These are phyloP conservation scores for Metschnikowia vanudenii DNA, from an alignment of 805 yeast species.

Conservation along the genomic window DNA sequence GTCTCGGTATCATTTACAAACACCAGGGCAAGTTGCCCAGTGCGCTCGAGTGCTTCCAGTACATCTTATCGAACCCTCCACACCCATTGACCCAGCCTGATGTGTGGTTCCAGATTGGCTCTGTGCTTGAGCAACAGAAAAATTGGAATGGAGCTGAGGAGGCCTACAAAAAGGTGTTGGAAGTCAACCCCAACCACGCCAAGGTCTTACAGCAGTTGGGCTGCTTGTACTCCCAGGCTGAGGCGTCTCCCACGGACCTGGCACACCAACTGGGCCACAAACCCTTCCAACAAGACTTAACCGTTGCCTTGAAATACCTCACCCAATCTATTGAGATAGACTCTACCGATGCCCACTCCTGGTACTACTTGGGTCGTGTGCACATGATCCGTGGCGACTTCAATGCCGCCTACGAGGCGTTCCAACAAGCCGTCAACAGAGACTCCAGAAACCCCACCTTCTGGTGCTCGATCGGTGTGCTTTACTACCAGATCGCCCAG, in stretches of 20 bases:
- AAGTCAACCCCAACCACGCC: conserved; percentile 89
- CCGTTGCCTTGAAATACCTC: conserved; percentile 75
- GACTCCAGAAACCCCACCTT: conserved; percentile 97
- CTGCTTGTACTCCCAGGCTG: conserved; percentile 79
- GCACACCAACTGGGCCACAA: conserved; percentile 15
- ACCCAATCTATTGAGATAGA: conserved; percentile 89
- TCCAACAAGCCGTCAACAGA: conserved; percentile 97
- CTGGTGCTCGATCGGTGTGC: conserved; percentile 95
- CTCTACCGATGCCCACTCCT: conserved; percentile 87
- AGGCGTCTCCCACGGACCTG: conserved; percentile 28
- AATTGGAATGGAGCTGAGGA: conserved; percentile 91
- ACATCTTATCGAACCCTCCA: conserved; percentile 88
- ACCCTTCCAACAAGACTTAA: conserved; percentile 72
- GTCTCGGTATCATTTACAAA: conserved; percentile 94
- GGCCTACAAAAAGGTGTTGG: conserved; percentile 90
- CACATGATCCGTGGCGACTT: conserved; percentile 96
- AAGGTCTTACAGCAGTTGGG: conserved; percentile 96
- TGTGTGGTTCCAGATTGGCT: conserved; percentile 98
- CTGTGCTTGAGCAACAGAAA: conserved; percentile 89
- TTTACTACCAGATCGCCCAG: conserved; percentile 94
- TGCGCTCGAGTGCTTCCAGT: conserved; percentile 92
- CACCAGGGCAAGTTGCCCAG: conserved; percentile 85
- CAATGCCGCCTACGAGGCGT: conserved; percentile 95
- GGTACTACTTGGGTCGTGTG: conserved; percentile 96
- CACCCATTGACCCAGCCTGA: conserved; percentile 95